phyloP scores from a whole-genome alignment of 768 basidiomycete genomes.

The Kwoniella sp. region DNA sequence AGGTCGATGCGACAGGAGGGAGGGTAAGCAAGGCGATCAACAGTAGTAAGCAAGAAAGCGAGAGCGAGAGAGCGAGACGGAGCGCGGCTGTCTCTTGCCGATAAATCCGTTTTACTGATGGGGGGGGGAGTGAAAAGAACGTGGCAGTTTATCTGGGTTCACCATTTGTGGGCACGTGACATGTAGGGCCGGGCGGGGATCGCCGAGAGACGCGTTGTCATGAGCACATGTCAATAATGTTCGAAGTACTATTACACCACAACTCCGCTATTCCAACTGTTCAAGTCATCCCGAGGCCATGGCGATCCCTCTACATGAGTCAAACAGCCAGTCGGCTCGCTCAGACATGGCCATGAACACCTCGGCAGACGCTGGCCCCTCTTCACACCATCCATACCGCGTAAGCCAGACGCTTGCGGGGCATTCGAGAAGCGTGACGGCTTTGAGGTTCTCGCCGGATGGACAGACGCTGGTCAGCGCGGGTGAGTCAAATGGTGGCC shows the following conservation, averaged over 20 bases:
- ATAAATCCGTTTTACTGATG: conserved; percentile 8
- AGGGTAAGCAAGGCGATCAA: background rate
- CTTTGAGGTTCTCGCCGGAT: conserved; percentile 82
- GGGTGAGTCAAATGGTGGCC: conserved; percentile 57
- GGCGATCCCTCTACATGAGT: background rate
- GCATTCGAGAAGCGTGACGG: conserved; percentile 76
- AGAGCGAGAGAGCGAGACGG: background rate
- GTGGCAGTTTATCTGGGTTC: background rate
- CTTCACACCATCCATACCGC: background rate
- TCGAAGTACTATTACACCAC: background rate
- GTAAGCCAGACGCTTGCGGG: conserved; percentile 55
- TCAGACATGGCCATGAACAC: background rate
- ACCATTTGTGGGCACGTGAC: background rate
- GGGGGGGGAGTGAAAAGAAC: background rate
- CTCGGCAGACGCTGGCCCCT: background rate
- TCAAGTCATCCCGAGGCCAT: background rate
- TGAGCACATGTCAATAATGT: background rate
- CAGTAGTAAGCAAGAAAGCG: background rate
- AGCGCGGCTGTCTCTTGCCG: conserved; percentile 2
- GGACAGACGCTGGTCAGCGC: conserved; percentile 75
- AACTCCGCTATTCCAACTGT: background rate
- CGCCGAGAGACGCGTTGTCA: background rate
- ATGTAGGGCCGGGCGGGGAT: background rate
- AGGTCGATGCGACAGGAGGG: background rate
- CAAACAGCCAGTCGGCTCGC: too few species aligned